Evolutionary conservation across 176 grass and related monocot genomes (phyloP).

Genomic region (Aegilops longissima): DNA sequence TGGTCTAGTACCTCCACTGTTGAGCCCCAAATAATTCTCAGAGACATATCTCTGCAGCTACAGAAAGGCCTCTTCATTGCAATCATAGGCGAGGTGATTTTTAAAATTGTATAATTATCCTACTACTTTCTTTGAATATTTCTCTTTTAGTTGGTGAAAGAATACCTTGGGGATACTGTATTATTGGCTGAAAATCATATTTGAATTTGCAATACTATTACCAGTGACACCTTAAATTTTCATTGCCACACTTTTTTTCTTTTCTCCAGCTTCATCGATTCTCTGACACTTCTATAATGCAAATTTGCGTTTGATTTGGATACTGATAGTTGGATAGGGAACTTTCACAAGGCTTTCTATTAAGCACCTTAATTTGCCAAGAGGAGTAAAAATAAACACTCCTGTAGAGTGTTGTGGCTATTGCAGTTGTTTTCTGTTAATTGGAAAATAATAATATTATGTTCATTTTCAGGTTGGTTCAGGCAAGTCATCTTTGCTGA

Average conservation of each 20-base stretch:
- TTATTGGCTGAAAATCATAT: constrained; percentile 16
- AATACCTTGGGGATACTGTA: constrained; percentile 25
- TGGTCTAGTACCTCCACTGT: constrained; percentile 63
- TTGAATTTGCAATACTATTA: constrained; percentile 11
- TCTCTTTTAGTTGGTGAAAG: constrained; percentile 22
- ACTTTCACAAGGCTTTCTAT: not conserved
- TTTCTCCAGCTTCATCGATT: not conserved
- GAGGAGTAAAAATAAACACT: not conserved
- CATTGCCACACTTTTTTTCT: not conserved
- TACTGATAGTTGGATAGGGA: not conserved
- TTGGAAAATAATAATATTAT: constrained; percentile 1
- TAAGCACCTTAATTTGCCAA: not conserved
- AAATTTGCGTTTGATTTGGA: not conserved
- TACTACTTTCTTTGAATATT: not conserved
- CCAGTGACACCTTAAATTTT: constrained; percentile 1
- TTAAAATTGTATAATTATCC: not conserved
- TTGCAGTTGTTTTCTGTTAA: constrained; percentile 5
- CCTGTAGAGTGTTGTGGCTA: not conserved
- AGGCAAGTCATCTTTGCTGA: constrained; percentile 92
- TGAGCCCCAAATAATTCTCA: constrained; percentile 49
- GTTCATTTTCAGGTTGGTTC: constrained; percentile 77
- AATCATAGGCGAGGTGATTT: constrained; percentile 80
- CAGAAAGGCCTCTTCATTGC: constrained; percentile 72
- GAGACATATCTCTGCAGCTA: constrained; percentile 59
- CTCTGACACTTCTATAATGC: not conserved